Percentiles rank a stretch among this genome's conserved stretches.
phyloP scores from a whole-genome alignment of 768 basidiomycete species.

The Mycena haematopus region DNA sequence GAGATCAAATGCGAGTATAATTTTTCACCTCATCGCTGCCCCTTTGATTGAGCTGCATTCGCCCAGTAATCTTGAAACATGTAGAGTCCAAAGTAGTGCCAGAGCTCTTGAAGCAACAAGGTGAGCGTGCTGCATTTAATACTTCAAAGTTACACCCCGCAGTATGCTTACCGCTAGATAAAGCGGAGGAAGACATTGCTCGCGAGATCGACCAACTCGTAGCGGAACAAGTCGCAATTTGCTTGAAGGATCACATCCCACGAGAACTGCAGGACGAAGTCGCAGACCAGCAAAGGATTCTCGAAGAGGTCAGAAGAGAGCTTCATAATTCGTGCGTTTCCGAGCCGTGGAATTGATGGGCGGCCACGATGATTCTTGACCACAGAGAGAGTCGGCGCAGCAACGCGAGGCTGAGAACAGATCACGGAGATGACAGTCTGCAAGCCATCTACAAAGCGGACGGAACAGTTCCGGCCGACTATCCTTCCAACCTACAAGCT shows the following conservation, averaged over 20 bases:
- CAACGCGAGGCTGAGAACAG: constrained; percentile 54
- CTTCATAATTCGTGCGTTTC: constrained; percentile 65
- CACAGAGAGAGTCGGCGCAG: constrained; percentile 62
- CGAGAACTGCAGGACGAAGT: constrained; percentile 56
- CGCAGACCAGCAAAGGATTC: constrained; percentile 47
- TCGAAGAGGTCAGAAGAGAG: constrained; percentile 52
- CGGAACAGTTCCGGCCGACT: constrained; percentile 53
- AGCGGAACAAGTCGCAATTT: constrained; percentile 53
- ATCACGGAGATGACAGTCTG: constrained; percentile 47
- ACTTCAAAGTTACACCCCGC: neutral
- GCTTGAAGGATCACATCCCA: constrained; percentile 55
- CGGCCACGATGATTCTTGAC: neutral
- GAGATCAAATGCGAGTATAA: constrained; percentile 54
- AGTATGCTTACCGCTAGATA: constrained; percentile 1
- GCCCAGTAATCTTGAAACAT: constrained; percentile 53
- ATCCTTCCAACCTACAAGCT: constrained; percentile 56
- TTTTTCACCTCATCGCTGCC: neutral
- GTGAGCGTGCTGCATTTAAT: constrained; percentile 35
- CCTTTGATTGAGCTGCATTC: neutral
- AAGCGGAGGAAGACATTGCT: constrained; percentile 57
- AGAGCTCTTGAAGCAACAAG: constrained; percentile 50
- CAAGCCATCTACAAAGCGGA: constrained; percentile 55
- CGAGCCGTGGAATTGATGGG: neutral
- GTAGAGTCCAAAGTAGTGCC: constrained; percentile 48
- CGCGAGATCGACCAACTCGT: constrained; percentile 58